A percentile compares a stretch with the other conserved stretches of the same genome.
phyloP scores from a whole-genome alignment of 257 asterid species.

The Oldenlandia corymbosa region DNA sequence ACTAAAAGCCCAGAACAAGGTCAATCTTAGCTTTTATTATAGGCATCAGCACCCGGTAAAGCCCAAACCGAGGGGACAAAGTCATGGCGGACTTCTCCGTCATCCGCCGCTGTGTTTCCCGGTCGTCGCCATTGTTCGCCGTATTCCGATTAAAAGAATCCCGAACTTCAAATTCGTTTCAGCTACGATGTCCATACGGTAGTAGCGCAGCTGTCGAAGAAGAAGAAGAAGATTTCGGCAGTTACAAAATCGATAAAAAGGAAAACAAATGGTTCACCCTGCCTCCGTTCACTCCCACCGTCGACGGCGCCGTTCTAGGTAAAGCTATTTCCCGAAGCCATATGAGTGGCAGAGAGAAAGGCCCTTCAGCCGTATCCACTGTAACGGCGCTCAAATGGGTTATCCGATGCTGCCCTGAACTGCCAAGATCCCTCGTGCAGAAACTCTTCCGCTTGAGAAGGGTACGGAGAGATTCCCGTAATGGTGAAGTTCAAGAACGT shows the following conservation, averaged over 20 bases:
- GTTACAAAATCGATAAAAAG: slow-evolving; percentile 17
- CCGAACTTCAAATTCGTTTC: neutral
- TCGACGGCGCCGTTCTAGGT: slow-evolving; percentile 54
- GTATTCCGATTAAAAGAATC: slow-evolving; percentile 4
- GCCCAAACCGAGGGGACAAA: slow-evolving; percentile 20
- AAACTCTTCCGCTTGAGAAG: slow-evolving; percentile 84
- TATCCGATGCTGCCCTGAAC: slow-evolving; percentile 70
- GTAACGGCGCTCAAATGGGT: slow-evolving; percentile 82
- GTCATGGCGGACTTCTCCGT: slow-evolving; percentile 40
- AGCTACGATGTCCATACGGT: slow-evolving; percentile 21
- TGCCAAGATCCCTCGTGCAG: slow-evolving; percentile 80
- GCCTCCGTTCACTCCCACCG: slow-evolving; percentile 52
- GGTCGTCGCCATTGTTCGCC: slow-evolving; percentile 29
- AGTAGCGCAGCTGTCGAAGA: slow-evolving; percentile 21
- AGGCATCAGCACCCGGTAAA: neutral
- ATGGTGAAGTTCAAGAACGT: slow-evolving; percentile 29
- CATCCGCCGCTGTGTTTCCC: slow-evolving; percentile 40
- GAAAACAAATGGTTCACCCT: slow-evolving; percentile 47
- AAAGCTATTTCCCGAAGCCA: slow-evolving; percentile 9
- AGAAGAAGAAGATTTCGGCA: slow-evolving; percentile 21
- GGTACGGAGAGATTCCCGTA: slow-evolving; percentile 51
- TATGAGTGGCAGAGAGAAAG: slow-evolving; percentile 13
- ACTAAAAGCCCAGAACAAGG: neutral
- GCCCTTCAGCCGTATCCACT: neutral
- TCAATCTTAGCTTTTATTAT: neutral